Percentiles rank a stretch among this genome's conserved stretches.
These are phyloP conservation scores for Thielaviopsis musarum DNA, from an alignment of 2,329 filamentous ascomycete genomes.

Conservation along the genomic window DNA sequence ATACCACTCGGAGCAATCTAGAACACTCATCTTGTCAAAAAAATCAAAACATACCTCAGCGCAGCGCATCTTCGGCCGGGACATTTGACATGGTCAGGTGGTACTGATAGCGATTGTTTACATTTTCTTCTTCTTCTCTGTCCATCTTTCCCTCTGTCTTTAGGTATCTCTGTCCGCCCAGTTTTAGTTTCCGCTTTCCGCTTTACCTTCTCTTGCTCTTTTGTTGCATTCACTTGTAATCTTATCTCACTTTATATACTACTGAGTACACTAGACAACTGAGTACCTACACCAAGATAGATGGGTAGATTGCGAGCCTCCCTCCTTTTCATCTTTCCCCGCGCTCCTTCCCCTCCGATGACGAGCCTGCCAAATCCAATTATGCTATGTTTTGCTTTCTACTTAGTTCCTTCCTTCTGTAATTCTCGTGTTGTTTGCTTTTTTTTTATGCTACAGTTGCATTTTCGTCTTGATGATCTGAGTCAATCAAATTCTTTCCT, in stretches of 20 bases:
- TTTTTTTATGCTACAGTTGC: background rate
- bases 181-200: background rate
- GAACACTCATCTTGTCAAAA: too few species aligned
- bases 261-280: background rate
- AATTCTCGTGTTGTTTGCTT: background rate
- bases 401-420: background rate
- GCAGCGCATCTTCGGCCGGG: background rate
- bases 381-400: background rate
- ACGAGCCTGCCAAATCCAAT: background rate
- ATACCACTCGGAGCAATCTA: too few species aligned
- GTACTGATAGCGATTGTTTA: background rate
- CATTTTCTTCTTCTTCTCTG: background rate
- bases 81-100: background rate
- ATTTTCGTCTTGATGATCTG: background rate
- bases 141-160: background rate
- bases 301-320: background rate
- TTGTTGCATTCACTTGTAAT: background rate
- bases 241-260: too few species aligned
- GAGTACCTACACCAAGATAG: background rate
- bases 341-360: background rate
- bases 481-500: background rate
- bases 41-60: background rate
- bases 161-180: too few species aligned
- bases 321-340: background rate
- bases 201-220: background rate